Evolutionary conservation across 805 yeast genomes (phyloP).

Genomic region (Clavispora carvajalis): DNA sequence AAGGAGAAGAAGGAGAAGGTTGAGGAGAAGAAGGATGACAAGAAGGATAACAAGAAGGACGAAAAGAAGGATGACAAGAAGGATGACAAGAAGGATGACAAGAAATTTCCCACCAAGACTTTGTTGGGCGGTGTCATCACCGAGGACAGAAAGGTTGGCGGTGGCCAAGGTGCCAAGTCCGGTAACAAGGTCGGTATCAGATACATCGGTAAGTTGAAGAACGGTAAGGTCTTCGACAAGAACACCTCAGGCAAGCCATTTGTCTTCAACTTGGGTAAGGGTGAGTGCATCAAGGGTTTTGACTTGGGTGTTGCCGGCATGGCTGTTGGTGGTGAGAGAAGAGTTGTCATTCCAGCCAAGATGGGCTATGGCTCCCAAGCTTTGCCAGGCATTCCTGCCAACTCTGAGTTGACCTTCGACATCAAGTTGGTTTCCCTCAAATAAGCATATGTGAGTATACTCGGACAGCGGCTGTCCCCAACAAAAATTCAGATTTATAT

Average conservation of each 20-base stretch:
- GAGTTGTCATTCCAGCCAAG: slow-evolving; percentile 91
- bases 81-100: slow-evolving; percentile 14
- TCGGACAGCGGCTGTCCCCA: not conserved
- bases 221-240: slow-evolving; percentile 95
- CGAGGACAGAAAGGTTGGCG: slow-evolving; percentile 89
- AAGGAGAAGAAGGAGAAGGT: slow-evolving; percentile 11
- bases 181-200: slow-evolving; percentile 93
- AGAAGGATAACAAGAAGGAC: slow-evolving; percentile 7
- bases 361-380: slow-evolving; percentile 95
- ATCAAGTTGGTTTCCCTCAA: slow-evolving; percentile 88
- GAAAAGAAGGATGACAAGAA: slow-evolving; percentile 41
- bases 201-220: slow-evolving; percentile 95
- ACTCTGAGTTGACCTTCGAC: slow-evolving; percentile 94
- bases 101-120: slow-evolving; percentile 67
- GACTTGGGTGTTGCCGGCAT: slow-evolving; percentile 98
- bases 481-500: not conserved
- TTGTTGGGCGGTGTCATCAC: slow-evolving; percentile 88
- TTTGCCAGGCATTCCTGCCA: slow-evolving; percentile 96
- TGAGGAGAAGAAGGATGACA: slow-evolving; percentile 14
- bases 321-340: slow-evolving; percentile 98
- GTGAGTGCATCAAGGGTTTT: slow-evolving; percentile 98
- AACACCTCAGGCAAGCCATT: slow-evolving; percentile 98
- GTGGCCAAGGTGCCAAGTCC: slow-evolving; percentile 81
- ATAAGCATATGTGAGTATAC: slow-evolving; percentile 32
- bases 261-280: slow-evolving; percentile 83